Base-by-base conservation (phyloP, 176 grass and related monocot genomes). In the Carex myosuroides region DNA sequence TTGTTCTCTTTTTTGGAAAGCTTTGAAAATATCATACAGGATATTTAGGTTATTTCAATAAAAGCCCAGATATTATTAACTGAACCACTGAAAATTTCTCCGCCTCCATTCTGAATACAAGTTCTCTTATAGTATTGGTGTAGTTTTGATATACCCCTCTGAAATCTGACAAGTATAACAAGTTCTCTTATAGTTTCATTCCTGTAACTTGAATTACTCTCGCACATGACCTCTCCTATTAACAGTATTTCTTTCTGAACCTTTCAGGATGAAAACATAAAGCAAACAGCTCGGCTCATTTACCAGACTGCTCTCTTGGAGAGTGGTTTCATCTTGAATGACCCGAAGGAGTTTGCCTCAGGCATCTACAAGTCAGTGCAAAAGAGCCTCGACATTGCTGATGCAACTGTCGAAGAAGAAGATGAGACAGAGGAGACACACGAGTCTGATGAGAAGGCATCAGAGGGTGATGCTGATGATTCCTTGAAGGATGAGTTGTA, bases 361-460 rank as follows among this genome's bases (percentile, higher is more conserved):
- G 95, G 95, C 91, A 95, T 98, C 70, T 98, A 98, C 89, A 90
- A 61, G 80, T 98, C 95, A 6, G 95, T 98, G 85, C 92, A 98
- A 77, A 98, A 93, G 90, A 93, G 95, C 85, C 69, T 98, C 13
- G 92, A 98, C 85, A 86, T 98, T 81, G 92, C 90, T 61, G 87
- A 91, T 0, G 95, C 92, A 0, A 89, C 91, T 0, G 81, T 85
- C 0, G 89, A 92, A 1, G 95, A 98, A 72, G 95, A 98, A 90
- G 95, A 98, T 26, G 91, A 98, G 0, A 90, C 94, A 33, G 79
- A 39, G 0, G 95, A 95, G 69, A 60, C 84, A 65, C 74, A 82
- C 0, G 95, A 98, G 89, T 81, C 85, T 0, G 88, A 91, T 0
- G 95, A 98, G 83, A 94, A 94, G 72, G 92, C 77, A 62, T 13